Percentiles rank a stretch among this genome's conserved stretches.
phyloP scores from a whole-genome alignment of 2,329 filamentous ascomycete species.

The Phyllosticta citribraziliensis region DNA sequence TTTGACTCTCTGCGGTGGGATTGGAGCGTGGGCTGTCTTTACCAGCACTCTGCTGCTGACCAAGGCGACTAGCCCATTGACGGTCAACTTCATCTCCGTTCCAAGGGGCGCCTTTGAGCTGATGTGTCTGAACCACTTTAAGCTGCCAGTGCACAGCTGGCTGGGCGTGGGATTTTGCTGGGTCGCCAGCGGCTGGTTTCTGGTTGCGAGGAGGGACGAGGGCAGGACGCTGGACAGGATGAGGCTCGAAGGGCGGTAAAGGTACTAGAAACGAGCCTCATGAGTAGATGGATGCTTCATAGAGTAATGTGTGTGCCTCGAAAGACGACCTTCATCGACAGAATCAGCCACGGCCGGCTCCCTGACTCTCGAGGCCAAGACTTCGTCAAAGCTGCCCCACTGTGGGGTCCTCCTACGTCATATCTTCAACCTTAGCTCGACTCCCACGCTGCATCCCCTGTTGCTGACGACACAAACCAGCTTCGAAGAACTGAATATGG shows the following conservation, averaged over 20 bases:
- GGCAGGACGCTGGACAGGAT: constrained; percentile 24
- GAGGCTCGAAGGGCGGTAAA: constrained; percentile 21
- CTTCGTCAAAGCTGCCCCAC: neutral
- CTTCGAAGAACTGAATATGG: neutral
- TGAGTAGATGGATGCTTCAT: too few relatives aligned
- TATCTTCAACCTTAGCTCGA: neutral
- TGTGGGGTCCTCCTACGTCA: neutral
- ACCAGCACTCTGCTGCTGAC: constrained; percentile 38
- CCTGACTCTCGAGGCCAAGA: neutral
- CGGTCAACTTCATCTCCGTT: constrained; percentile 40
- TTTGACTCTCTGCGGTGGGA: constrained; percentile 39
- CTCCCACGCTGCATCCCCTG: neutral
- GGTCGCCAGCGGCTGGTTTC: constrained; percentile 41
- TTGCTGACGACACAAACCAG: neutral
- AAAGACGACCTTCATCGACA: too few relatives aligned
- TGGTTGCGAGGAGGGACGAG: constrained; percentile 33
- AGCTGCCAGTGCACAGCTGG: constrained; percentile 43
- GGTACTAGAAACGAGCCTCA: neutral
- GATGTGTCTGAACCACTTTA: constrained; percentile 37
- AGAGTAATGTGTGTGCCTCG: too few relatives aligned
- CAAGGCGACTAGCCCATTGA: constrained; percentile 41
- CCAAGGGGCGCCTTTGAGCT: constrained; percentile 41
- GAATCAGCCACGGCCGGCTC: neutral
- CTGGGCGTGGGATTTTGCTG: constrained; percentile 42
- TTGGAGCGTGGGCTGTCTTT: constrained; percentile 41